A percentile compares a stretch with the other conserved stretches of the same genome.
phyloP scores from a whole-genome alignment of 2,329 filamentous ascomycete species.

The Sporothrix brunneoviolacea region DNA sequence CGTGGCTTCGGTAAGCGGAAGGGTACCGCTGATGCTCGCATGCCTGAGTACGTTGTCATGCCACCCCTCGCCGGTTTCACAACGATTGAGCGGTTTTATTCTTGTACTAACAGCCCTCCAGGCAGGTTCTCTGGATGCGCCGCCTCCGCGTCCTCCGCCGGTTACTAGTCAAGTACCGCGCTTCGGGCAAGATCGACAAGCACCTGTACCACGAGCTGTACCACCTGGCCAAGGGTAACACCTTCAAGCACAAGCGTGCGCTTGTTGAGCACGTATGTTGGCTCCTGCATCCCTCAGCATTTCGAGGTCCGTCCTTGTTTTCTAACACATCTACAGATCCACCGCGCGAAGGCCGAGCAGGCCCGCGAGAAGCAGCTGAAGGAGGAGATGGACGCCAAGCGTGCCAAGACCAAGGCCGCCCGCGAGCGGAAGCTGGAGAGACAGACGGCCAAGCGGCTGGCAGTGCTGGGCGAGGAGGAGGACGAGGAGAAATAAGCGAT shows the following conservation, averaged over 20 bases:
- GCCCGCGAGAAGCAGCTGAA: constrained; percentile 89
- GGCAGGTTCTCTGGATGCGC: constrained; percentile 99
- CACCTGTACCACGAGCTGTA: constrained; percentile 99
- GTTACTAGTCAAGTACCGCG: constrained; percentile 99
- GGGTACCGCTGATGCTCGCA: constrained; percentile 99
- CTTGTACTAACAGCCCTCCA: constrained; percentile 28
- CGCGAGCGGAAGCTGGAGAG: constrained; percentile 97
- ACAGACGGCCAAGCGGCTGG: constrained; percentile 82
- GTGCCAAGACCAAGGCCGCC: constrained; percentile 99
- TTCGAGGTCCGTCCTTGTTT: no score
- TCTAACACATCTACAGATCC: constrained; percentile 58
- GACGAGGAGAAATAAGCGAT: constrained; percentile 36
- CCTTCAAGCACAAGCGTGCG: constrained; percentile 99
- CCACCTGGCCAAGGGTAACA: constrained; percentile 99
- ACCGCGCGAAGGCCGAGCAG: constrained; percentile 99
- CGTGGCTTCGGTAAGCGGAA: constrained; percentile 99
- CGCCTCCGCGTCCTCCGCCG: constrained; percentile 98
- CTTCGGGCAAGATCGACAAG: constrained; percentile 99
- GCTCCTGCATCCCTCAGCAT: no score
- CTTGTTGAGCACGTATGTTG: constrained; percentile 99
- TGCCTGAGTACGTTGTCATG: constrained; percentile 90
- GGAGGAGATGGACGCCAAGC: constrained; percentile 99
- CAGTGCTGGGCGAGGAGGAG: constrained; percentile 66
- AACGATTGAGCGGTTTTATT: no score
- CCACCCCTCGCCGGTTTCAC: constrained; percentile 8